These are phyloP conservation scores for Colletotrichum coccodes DNA, from an alignment of 2,329 filamentous ascomycete genomes.

Conservation along the genomic window DNA sequence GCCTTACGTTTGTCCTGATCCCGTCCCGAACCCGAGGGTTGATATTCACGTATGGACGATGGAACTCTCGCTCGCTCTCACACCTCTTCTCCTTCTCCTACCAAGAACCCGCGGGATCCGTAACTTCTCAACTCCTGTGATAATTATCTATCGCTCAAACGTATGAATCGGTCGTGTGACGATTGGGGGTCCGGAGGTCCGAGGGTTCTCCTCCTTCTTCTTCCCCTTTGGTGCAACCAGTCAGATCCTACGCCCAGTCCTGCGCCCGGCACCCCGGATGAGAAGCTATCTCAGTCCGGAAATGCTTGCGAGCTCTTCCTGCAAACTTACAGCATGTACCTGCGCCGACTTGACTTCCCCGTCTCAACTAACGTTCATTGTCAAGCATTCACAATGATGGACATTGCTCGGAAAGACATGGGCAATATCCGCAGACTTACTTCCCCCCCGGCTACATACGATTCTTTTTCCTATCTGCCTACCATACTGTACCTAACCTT, in stretches of 20 bases:
- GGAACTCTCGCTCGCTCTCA: background rate
- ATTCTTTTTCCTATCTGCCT: background rate
- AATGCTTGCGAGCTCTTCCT: slow-evolving; percentile 23
- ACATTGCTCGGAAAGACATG: background rate
- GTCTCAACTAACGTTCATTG: background rate
- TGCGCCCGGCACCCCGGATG: slow-evolving; percentile 13
- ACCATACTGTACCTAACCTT: background rate
- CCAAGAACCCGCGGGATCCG: background rate
- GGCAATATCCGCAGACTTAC: background rate
- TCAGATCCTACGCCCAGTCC: background rate
- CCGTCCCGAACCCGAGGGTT: background rate
- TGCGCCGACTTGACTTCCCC: background rate
- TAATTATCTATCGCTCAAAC: background rate
- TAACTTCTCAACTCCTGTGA: background rate
- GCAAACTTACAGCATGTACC: background rate
- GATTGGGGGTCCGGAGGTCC: background rate
- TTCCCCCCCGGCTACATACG: background rate
- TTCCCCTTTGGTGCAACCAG: background rate
- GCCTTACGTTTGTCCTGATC: background rate
- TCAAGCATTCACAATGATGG: background rate
- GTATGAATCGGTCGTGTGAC: background rate
- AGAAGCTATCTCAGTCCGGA: slow-evolving; percentile 15
- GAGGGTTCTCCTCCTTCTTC: background rate
- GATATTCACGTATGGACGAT: background rate
- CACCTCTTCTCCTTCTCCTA: background rate